Evolutionary conservation across 495 filamentous ascomycete species (phyloP).

Genomic region (Lepraria neglecta): DNA sequence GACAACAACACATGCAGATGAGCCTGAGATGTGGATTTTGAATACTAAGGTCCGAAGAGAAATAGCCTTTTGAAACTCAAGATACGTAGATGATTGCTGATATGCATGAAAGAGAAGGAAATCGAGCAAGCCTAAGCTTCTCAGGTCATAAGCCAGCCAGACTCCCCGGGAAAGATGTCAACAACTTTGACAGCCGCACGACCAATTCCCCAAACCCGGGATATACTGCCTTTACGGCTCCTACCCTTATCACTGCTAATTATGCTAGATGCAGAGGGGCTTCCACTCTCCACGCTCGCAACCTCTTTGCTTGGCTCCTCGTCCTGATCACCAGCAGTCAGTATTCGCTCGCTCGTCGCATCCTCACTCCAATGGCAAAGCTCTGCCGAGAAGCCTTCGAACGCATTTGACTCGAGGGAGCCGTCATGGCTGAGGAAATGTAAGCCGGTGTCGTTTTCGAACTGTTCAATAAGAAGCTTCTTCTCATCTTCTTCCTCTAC

Average conservation of each 20-base stretch:
- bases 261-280: background rate
- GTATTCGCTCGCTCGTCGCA: background rate
- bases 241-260: background rate
- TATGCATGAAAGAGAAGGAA: no score
- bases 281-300: background rate
- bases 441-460: background rate
- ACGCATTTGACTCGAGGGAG: background rate
- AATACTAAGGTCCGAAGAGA: no score
- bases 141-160: background rate
- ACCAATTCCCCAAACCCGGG: background rate
- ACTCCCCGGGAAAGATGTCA: background rate
- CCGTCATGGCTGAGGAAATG: background rate
- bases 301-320: background rate
- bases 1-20: no score
- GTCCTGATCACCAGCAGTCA: background rate
- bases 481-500: background rate
- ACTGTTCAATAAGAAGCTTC: background rate
- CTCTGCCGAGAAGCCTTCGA: background rate
- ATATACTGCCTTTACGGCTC: background rate
- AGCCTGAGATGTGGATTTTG: no score
- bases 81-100: background rate
- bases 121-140: background rate
- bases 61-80: background rate
- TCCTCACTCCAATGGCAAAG: background rate
- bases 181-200: constrained; percentile 1